Evolutionary conservation across 1,284 basidiomycete species (phyloP).

Genomic region (Ganoderma resinaceum): DNA sequence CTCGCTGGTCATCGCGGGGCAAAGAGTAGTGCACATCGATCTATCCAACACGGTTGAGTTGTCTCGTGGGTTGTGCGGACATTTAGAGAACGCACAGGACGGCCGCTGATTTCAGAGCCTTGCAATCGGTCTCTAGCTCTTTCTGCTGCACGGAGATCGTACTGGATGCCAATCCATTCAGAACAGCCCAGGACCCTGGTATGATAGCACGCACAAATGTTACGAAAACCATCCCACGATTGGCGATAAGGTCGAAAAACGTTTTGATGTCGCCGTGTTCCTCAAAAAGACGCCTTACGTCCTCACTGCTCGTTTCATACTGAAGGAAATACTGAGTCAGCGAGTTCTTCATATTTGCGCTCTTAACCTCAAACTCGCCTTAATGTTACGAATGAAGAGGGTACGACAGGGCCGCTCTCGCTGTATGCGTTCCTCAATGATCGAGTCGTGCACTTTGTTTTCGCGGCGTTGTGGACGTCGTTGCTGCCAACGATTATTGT

Average conservation of each 20-base stretch:
- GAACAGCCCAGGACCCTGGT: not conserved
- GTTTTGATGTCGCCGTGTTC: conserved; percentile 95
- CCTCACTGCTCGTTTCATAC: conserved; percentile 91
- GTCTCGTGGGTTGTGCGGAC: not conserved
- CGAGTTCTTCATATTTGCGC: not conserved
- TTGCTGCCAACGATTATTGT: conserved; percentile 52
- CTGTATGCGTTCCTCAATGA: conserved; percentile 90
- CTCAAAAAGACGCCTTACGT: conserved; percentile 87
- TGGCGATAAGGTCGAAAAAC: conserved; percentile 94
- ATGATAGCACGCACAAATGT: conserved; percentile 81
- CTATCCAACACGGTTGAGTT: conserved; percentile 47
- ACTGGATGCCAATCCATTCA: conserved; percentile 55
- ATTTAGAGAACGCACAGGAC: conserved; percentile 67
- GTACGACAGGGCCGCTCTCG: conserved; percentile 94
- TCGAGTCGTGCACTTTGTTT: conserved; percentile 84
- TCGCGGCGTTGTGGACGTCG: conserved; percentile 63
- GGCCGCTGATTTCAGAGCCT: conserved; percentile 82
- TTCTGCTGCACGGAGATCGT: conserved; percentile 90
- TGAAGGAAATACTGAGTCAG: conserved; percentile 44
- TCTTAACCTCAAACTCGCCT: conserved; percentile 67
- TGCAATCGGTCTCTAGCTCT: conserved; percentile 88
- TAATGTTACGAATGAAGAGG: conserved; percentile 96
- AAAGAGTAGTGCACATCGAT: conserved; percentile 98
- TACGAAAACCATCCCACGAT: conserved; percentile 96
- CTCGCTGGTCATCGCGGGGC: conserved; percentile 87